Percentiles rank a stretch among this genome's conserved stretches.
These are phyloP conservation scores for Tricholoma terreum DNA, from an alignment of 768 basidiomycete genomes.

Conservation along the genomic window DNA sequence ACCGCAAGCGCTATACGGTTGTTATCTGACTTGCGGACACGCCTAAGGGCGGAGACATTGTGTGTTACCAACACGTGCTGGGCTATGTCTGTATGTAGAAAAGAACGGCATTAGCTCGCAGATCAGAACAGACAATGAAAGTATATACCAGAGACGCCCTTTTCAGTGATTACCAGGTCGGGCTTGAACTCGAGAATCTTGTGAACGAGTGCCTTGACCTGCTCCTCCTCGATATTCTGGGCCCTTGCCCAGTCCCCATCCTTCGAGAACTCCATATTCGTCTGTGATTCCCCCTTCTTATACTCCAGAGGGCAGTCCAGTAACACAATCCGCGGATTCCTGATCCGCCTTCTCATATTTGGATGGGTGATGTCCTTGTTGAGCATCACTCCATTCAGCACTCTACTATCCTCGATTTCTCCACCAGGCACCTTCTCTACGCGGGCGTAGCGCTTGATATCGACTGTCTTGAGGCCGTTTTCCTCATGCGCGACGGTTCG, in stretches of 20 bases:
- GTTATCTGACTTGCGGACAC: constrained; percentile 99
- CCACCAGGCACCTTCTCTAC: constrained; percentile 98
- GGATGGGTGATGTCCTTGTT: constrained; percentile 99
- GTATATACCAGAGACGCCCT: constrained; percentile 88
- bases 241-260: constrained; percentile 91
- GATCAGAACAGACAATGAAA: neutral
- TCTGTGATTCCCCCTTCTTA: constrained; percentile 98
- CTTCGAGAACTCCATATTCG: constrained; percentile 96
- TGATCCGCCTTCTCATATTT: constrained; percentile 89
- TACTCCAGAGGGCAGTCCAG: constrained; percentile 97
- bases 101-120: neutral
- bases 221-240: constrained; percentile 95
- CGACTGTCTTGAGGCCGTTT: constrained; percentile 79
- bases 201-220: constrained; percentile 83
- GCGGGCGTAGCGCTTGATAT: constrained; percentile 96
- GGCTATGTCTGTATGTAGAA: constrained; percentile 65
- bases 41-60: constrained; percentile 89
- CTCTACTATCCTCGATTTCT: constrained; percentile 89
- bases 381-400: constrained; percentile 89
- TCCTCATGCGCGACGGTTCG: constrained; percentile 82
- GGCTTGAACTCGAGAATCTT: constrained; percentile 91
- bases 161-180: constrained; percentile 94
- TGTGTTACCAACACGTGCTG: constrained; percentile 87
- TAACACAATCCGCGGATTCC: constrained; percentile 83
- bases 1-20: constrained; percentile 96